Percentiles rank a stretch among this genome's conserved stretches.
phyloP scores from a whole-genome alignment of 2,329 filamentous ascomycete genomes.

The Alternaria gansuensis region DNA sequence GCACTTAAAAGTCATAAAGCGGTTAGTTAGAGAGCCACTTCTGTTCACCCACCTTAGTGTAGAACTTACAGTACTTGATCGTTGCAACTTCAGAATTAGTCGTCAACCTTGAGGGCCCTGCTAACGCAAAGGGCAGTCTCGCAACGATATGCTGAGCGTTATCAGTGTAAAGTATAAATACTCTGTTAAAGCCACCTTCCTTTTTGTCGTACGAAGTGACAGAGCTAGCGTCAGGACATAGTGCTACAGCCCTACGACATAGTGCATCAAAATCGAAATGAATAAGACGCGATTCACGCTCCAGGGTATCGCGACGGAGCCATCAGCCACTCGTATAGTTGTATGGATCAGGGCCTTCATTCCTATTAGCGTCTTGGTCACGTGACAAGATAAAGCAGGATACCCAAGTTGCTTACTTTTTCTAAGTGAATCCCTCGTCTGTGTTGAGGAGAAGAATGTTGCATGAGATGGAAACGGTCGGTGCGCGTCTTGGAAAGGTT shows the following conservation, averaged over 20 bases:
- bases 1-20: slow-evolving; percentile 40
- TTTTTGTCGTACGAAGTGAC: slow-evolving; percentile 54
- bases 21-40: slow-evolving; percentile 17
- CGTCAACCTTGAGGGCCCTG: slow-evolving; percentile 50
- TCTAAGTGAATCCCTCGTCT: neutral
- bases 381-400: neutral
- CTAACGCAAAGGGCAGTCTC: slow-evolving; percentile 54
- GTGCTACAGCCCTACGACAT: slow-evolving; percentile 48
- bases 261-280: slow-evolving; percentile 55
- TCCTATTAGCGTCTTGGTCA: slow-evolving; percentile 9
- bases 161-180: slow-evolving; percentile 56
- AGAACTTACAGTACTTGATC: slow-evolving; percentile 53
- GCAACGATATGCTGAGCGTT: slow-evolving; percentile 53
- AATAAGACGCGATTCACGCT: slow-evolving; percentile 52
- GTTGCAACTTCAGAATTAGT: slow-evolving; percentile 59
- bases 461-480: neutral
- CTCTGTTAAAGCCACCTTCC: slow-evolving; percentile 58
- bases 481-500: neutral
- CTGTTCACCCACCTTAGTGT: slow-evolving; percentile 13
- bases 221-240: slow-evolving; percentile 49
- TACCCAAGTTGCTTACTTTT: neutral
- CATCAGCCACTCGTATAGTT: slow-evolving; percentile 43
- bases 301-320: slow-evolving; percentile 51
- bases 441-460: neutral
- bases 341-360: slow-evolving; percentile 30